Evolutionary conservation across 805 yeast genomes (phyloP).

Genomic region (Saturnispora hagleri): DNA sequence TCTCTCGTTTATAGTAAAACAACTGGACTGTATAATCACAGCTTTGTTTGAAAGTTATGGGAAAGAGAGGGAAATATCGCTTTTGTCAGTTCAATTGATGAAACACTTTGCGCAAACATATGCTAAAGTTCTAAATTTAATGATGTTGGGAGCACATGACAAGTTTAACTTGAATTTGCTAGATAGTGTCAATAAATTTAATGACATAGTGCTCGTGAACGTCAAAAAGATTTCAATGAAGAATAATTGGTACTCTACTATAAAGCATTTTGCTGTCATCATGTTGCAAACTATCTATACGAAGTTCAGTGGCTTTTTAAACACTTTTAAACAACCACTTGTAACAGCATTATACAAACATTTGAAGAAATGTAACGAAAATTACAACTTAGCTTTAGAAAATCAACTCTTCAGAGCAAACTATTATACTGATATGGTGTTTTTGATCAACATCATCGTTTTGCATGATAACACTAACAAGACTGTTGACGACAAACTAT

Average conservation of each 20-base stretch:
- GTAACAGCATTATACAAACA: conserved; percentile 25
- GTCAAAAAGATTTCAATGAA: conserved; percentile 25
- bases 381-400: conserved; percentile 26
- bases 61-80: conserved; percentile 17
- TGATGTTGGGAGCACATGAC: conserved; percentile 26
- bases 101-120: conserved; percentile 20
- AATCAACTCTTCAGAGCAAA: conserved; percentile 24
- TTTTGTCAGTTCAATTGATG: conserved; percentile 20
- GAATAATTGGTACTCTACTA: conserved; percentile 25
- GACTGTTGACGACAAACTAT: conserved; percentile 24
- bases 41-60: conserved; percentile 15
- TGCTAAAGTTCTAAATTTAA: conserved; percentile 15
- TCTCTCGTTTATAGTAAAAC: conserved; percentile 15
- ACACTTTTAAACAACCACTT: conserved; percentile 22
- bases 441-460: conserved; percentile 24
- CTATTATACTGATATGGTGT: conserved; percentile 25
- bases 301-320: conserved; percentile 29
- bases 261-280: conserved; percentile 25
- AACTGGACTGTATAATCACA: conserved; percentile 18
- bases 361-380: conserved; percentile 26
- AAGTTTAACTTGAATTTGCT: conserved; percentile 26
- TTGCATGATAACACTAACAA: conserved; percentile 22
- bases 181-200: conserved; percentile 22
- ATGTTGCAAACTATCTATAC: conserved; percentile 24
- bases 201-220: conserved; percentile 15